Base-by-base conservation (phyloP, 768 basidiomycete species). In the Trametes cinnabarina region DNA sequence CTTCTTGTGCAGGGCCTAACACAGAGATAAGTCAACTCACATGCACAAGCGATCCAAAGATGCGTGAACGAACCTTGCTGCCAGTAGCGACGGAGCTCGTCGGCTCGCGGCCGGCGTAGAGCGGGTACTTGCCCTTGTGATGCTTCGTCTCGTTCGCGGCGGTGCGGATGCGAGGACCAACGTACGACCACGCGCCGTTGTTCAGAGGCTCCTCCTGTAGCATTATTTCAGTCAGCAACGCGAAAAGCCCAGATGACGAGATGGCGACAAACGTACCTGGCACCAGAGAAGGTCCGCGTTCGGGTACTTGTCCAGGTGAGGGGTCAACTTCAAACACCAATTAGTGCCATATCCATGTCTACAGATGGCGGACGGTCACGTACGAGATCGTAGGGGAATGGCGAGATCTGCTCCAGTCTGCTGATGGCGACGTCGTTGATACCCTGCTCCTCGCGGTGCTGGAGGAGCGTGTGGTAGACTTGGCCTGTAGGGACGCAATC, bases 151-250 rank as follows among this genome's bases (percentile, higher is more conserved):
- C 80, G 65, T 87, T 85, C 44, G 90, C 87, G 17, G 95, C 94
- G 42, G 96, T 98, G 71, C 89, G 86, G 68, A 98, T 87, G 56
- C 95, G 86, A 48, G 94, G 90, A 23, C 91, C 94, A 57, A 96
- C 86, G 69, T 99, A 97, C 43, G 89, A 91, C 97, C 97, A 99
- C 2, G 92, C 87, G 65, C 96, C 96, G 67, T 94, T 94, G 79
- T 99, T 99, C 65, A 98, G 75, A 15, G 97, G 96, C 73, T 98
- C 94, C 74, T 96, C 94, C 81, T 86, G 68, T 48, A 65, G 19
- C 60, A 51, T 58, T 43, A 22, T 49, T n/a, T 42, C 23, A 30
- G 37, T 30, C 34, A 7, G 12, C 5, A 15, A 44, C 37, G 51
- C 10, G 23, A n/a, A 35, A n/a, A n/a, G n/a, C n/a, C 15, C 51